Evolutionary conservation across 305 asterid genomes (phyloP), one percentile per base, ranked within the genome.

Genomic region (Fraxinus latifolia): DNA sequence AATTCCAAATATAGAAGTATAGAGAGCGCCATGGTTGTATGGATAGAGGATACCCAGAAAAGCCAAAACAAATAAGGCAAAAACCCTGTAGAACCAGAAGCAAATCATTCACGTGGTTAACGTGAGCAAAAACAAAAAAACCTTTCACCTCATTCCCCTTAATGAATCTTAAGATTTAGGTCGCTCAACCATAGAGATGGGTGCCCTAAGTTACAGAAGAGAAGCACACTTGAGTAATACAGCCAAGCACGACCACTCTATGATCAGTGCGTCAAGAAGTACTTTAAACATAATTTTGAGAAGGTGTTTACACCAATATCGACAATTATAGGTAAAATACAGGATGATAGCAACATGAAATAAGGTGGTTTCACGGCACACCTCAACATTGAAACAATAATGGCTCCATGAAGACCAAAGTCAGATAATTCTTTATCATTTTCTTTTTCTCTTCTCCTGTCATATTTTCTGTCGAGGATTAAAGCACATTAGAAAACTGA

Each of bases 11-110:
- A 88, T 78, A 71, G 86, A 83, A 68, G 90, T 90, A 76, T 87
- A 87, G 83, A 94, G 90, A 73, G 93, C 75, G 65, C 97, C 98
- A 74, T 85, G 97, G 82, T 88, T 90, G 86, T 92, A 91, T 33
- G 99, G 97, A 87, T 90, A 89, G 79, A 93, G 84, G 79, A 89
- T 87, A 73, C 97, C 94, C 70, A 89, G 72, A 78, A 87, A 90
- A 68, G 97, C 87, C 90, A 94, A 87, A 80, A 84, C 65, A 73
- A 87, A 92, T 88, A 94, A 84, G 83, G 90, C 82, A 79, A 82
- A 74, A 79, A 89, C 83, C 95, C 98, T 96, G 98, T 80, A 36
- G 65, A 85, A 74, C 55, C 29, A 84, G 74, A 27, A 84, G 82
- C 29, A 5, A 34, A 25, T 44, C 42, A 73, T 76, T 31, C 78